Percentiles rank a stretch among this genome's conserved stretches.
These are phyloP conservation scores for Sanghuangporus baumii DNA, from an alignment of 1,284 basidiomycete species.

Conservation along the genomic window DNA sequence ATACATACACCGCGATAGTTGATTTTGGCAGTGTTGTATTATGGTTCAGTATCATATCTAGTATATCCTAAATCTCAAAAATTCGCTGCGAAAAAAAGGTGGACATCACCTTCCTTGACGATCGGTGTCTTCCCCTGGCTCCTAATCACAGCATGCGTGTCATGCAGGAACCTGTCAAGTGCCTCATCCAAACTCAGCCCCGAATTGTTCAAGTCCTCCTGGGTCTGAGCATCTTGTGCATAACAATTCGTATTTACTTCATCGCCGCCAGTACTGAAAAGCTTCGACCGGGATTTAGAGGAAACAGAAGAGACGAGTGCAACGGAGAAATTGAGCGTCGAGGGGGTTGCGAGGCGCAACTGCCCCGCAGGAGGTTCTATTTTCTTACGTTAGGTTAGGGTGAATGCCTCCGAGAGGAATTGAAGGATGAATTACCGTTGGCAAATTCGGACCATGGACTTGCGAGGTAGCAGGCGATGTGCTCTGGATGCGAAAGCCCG, in stretches of 20 bases:
- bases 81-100: not conserved
- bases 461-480: slow-evolving; percentile 36
- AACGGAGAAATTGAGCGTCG: slow-evolving; percentile 27
- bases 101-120: slow-evolving; percentile 39
- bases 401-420: not conserved
- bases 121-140: slow-evolving; percentile 35
- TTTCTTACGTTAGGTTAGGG: not conserved
- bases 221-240: slow-evolving; percentile 30
- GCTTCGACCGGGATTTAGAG: slow-evolving; percentile 24
- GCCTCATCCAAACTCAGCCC: slow-evolving; percentile 31
- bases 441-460: slow-evolving; percentile 31
- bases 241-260: slow-evolving; percentile 42
- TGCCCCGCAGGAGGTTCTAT: slow-evolving; percentile 44
- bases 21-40: slow-evolving; percentile 28
- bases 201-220: slow-evolving; percentile 23
- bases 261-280: slow-evolving; percentile 46
- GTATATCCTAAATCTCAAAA: not conserved
- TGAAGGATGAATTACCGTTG: slow-evolving; percentile 18
- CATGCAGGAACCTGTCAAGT: slow-evolving; percentile 33
- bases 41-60: slow-evolving; percentile 32
- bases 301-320: slow-evolving; percentile 28
- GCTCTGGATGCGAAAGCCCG: slow-evolving; percentile 32
- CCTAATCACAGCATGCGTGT: slow-evolving; percentile 31
- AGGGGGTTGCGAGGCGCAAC: slow-evolving; percentile 34
- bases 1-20: slow-evolving; percentile 32